Base-by-base conservation (phyloP, 176 grass and related monocot genomes). In the Carex myosuroides region DNA sequence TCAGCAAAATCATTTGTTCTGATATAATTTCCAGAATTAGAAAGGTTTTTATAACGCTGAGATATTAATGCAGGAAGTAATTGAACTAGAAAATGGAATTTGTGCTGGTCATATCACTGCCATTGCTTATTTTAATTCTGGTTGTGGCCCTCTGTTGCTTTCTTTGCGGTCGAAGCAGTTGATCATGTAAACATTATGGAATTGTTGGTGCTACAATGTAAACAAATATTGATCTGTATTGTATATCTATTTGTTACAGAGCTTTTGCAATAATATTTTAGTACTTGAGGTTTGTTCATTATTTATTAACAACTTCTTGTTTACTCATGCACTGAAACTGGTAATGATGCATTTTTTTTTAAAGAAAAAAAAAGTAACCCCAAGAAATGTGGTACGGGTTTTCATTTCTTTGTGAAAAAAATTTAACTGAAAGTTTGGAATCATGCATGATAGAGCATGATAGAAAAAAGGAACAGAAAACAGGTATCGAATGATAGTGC, bases 61-160 rank as follows among this genome's bases (percentile, higher is more conserved):
- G 20, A 63, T 64, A 18, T 81, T 66, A 41, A 46, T 82, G 80
- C 59, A 48, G 60, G 59, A 66, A 67, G 8, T 67, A 50, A 54
- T 63, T 29, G 85, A 87, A 18, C 70, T 26, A 74, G 2, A 13
- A 44, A 60, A 94, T 94, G 92, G 89, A 94, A 55, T 88, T 94
- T 44, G 92, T 94, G 87, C 67, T 94, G 54, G 83, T 94, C 87
- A 89, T 94, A 60, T 92, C 92, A 22, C 42, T 94, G 68, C 92
- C 92, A 9, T 90, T 94, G 30, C 87, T 91, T 79, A 88, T 90
- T 78, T 52, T 94, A 74, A 57, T 94, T 30, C 60, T 91, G 52
- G 14, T 94, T 66, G 83, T 85, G 0, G 60, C 91, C 10, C 46
- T 91, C 64, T 90, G 87, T 30, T 94, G 90, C 90, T 84, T 94